Percentiles rank a stretch among this genome's conserved stretches.
Conservation (phyloP, 495 filamentous ascomycete genomes). For the Lophiotrema nucula region DNA sequence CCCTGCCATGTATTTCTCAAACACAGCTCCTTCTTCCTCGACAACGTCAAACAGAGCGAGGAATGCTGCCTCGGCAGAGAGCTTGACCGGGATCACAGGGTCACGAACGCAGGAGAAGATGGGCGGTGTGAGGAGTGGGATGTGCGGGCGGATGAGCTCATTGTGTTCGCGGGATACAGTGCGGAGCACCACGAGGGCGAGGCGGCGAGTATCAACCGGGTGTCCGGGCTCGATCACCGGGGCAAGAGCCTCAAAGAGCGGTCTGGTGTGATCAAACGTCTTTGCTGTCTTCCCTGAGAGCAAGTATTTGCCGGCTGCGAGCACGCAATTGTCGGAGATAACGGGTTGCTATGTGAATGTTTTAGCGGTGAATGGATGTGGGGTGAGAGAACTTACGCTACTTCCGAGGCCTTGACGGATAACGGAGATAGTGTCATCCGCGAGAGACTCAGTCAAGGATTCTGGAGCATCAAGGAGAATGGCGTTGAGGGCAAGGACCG, state of each 20-base stretch:
- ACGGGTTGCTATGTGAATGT: slow-evolving; percentile 58
- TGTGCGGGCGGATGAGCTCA: slow-evolving; percentile 74
- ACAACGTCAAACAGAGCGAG: slow-evolving; percentile 91
- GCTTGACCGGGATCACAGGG: slow-evolving; percentile 90
- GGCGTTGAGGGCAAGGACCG: slow-evolving; percentile 83
- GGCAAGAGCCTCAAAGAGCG: slow-evolving; percentile 74
- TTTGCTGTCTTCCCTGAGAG: slow-evolving; percentile 60
- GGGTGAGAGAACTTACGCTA: slow-evolving; percentile 5
- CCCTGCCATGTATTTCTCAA: slow-evolving; percentile 82
- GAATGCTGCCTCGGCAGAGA: slow-evolving; percentile 92
- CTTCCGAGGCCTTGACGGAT: slow-evolving; percentile 78
- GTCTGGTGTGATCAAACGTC: slow-evolving; percentile 67
- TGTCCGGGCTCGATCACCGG: slow-evolving; percentile 71
- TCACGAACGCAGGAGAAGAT: slow-evolving; percentile 91
- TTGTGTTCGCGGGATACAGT: slow-evolving; percentile 74
- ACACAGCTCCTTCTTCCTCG: slow-evolving; percentile 78
- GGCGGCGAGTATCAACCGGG: slow-evolving; percentile 76
- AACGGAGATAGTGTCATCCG: slow-evolving; percentile 66
- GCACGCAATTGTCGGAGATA: slow-evolving; percentile 82
- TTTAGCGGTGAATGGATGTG: background rate
- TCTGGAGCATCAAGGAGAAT: slow-evolving; percentile 76
- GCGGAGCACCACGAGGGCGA: slow-evolving; percentile 85
- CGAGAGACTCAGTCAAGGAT: slow-evolving; percentile 61
- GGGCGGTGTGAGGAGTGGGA: slow-evolving; percentile 72
- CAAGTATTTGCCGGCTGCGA: slow-evolving; percentile 94